A percentile compares a stretch with the other conserved stretches of the same genome.
phyloP scores from a whole-genome alignment of 345 rosid genomes.

The Cardamine chenopodiifolia region DNA sequence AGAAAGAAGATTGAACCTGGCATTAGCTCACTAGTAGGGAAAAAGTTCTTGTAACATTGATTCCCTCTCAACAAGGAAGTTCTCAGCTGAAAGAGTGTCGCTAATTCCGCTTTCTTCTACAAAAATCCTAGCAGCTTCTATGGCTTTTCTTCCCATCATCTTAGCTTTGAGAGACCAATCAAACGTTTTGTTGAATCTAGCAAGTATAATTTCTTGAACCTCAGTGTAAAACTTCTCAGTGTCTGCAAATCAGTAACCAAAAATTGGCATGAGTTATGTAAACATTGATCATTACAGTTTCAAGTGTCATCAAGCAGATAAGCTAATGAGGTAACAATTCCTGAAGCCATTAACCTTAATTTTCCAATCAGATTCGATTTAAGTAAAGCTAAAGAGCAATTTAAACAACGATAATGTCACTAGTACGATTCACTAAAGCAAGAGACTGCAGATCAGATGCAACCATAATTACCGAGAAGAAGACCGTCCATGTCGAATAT shows the following conservation, averaged over 20 bases:
- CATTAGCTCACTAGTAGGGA: constrained; percentile 87
- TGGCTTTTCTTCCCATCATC: constrained; percentile 96
- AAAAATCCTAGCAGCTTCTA: constrained; percentile 80
- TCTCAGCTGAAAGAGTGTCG: constrained; percentile 83
- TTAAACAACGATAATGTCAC: background rate
- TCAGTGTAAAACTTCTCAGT: constrained; percentile 96
- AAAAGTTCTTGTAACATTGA: constrained; percentile 70
- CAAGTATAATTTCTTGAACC: constrained; percentile 86
- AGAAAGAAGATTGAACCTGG: constrained; percentile 55
- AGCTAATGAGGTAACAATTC: too few relatives aligned
- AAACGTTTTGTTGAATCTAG: constrained; percentile 79
- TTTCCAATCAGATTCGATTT: background rate
- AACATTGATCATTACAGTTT: background rate
- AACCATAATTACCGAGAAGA: constrained; percentile 62
- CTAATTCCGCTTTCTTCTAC: constrained; percentile 84
- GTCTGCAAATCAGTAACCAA: constrained; percentile 51
- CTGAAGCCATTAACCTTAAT: background rate
- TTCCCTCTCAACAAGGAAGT: constrained; percentile 79
- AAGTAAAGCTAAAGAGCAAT: background rate
- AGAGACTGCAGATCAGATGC: constrained; percentile 2
- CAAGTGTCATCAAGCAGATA: background rate
- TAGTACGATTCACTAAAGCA: background rate
- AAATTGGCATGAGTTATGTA: background rate
- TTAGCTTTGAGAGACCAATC: constrained; percentile 97
- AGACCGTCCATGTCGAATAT: constrained; percentile 99